phyloP scores from a whole-genome alignment of 441 rosid genomes.

The Brassica hybrid region DNA sequence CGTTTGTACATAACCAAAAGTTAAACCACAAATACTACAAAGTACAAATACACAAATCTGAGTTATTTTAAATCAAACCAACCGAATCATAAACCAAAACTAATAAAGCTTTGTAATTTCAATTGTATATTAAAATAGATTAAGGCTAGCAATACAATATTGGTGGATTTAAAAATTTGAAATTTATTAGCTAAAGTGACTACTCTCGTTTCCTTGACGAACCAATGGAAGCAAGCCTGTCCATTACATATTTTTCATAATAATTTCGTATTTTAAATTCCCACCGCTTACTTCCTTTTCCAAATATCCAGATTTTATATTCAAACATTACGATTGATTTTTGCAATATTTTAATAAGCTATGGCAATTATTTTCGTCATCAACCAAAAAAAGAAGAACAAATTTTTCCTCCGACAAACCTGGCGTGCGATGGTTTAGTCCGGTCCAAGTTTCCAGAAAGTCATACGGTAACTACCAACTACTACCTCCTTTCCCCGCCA shows the following conservation, averaged over 20 bases:
- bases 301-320: not conserved
- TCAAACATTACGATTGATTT: not conserved
- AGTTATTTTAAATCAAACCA: not conserved
- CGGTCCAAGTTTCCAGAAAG: slow-evolving; percentile 41
- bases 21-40: not conserved
- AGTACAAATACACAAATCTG: not conserved
- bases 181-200: not conserved
- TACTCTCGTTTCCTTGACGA: not conserved
- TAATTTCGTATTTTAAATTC: not conserved
- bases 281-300: not conserved
- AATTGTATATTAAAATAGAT: not conserved
- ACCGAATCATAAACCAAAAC: not conserved
- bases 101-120: not conserved
- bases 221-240: not conserved
- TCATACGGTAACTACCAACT: slow-evolving; percentile 18
- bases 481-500: slow-evolving; percentile 32
- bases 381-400: not conserved
- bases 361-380: not conserved
- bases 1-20: not conserved
- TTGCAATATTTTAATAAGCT: slow-evolving; percentile 1
- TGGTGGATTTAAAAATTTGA: not conserved
- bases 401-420: slow-evolving; percentile 26
- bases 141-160: not conserved
- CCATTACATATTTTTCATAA: not conserved
- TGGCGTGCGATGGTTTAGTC: slow-evolving; percentile 41